Evolutionary conservation across 169 alveolate species (phyloP).

Genomic region (Hepatocystis sp.): DNA sequence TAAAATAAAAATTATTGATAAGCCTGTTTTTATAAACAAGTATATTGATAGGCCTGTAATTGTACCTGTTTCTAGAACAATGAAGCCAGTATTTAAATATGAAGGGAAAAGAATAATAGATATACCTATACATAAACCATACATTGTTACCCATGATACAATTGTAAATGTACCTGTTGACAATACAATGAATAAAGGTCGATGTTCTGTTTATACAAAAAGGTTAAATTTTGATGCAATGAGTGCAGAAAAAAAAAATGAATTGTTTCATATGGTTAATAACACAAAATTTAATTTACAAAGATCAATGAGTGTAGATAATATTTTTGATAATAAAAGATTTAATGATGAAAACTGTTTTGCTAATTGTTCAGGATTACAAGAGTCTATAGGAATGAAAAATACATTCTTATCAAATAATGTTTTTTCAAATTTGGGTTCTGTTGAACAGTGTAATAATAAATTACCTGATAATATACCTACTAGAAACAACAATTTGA

Average conservation of each 20-base stretch:
- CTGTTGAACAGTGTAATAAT: no score
- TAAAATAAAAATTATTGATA: slow-evolving; percentile 80
- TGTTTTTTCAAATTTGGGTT: no score
- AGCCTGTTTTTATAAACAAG: slow-evolving; percentile 81
- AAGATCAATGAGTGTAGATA: slow-evolving; percentile 51
- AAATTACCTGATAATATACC: no score
- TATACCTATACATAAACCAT: slow-evolving; percentile 85
- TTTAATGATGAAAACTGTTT: not conserved
- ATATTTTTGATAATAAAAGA: not conserved
- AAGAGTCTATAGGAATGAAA: no score
- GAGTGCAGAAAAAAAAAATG: slow-evolving; percentile 23
- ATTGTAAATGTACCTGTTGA: slow-evolving; percentile 39
- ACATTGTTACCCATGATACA: slow-evolving; percentile 84
- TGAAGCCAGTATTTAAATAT: slow-evolving; percentile 81
- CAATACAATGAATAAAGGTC: slow-evolving; percentile 29
- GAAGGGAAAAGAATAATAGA: slow-evolving; percentile 82
- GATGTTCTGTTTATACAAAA: slow-evolving; percentile 46
- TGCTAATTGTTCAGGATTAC: not conserved
- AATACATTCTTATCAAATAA: no score
- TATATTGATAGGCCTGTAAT: slow-evolving; percentile 86
- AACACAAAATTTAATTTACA: slow-evolving; percentile 23
- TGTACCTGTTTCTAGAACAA: slow-evolving; percentile 82
- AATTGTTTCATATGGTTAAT: slow-evolving; percentile 48
- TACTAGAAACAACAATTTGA: no score
- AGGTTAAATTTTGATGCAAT: slow-evolving; percentile 37